These are phyloP conservation scores for Wickerhamiella dianesei DNA, from an alignment of 805 yeast species.

Conservation along the genomic window DNA sequence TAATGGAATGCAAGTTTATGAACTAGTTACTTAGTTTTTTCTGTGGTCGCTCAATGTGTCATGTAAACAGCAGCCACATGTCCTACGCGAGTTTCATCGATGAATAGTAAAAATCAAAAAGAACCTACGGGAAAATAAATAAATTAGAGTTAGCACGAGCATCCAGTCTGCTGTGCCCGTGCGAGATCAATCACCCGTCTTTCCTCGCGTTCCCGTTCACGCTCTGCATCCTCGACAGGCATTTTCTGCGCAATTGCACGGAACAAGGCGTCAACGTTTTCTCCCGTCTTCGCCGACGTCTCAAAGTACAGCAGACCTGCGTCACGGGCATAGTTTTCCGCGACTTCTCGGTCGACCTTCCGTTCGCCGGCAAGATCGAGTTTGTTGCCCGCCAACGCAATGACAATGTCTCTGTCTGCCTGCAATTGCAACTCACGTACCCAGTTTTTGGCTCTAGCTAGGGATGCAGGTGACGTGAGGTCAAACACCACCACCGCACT, in stretches of 20 bases:
- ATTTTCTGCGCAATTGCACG: conserved; percentile 35
- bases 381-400: conserved; percentile 83
- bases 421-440: conserved; percentile 80
- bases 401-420: conserved; percentile 57
- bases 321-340: conserved; percentile 41
- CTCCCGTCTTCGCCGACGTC: conserved; percentile 63
- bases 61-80: background rate
- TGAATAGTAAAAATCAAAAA: background rate
- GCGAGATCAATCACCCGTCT: conserved; percentile 16
- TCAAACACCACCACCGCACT: conserved; percentile 85
- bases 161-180: conserved; percentile 18
- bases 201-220: conserved; percentile 19
- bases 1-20: too few relatives aligned
- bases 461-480: conserved; percentile 50
- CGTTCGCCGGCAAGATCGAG: conserved; percentile 41
- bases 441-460: conserved; percentile 77
- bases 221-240: conserved; percentile 29
- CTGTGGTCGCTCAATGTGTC: too few relatives aligned
- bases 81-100: too few relatives aligned
- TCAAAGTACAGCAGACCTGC: conserved; percentile 37
- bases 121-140: background rate
- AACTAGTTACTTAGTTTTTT: too few relatives aligned
- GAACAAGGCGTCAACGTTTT: conserved; percentile 40
- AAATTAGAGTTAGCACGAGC: conserved; percentile 23
- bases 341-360: conserved; percentile 30